Percentiles rank a stretch among this genome's conserved stretches.
phyloP scores from a whole-genome alignment of 805 yeast species.

The Yamadazyma sp. region DNA sequence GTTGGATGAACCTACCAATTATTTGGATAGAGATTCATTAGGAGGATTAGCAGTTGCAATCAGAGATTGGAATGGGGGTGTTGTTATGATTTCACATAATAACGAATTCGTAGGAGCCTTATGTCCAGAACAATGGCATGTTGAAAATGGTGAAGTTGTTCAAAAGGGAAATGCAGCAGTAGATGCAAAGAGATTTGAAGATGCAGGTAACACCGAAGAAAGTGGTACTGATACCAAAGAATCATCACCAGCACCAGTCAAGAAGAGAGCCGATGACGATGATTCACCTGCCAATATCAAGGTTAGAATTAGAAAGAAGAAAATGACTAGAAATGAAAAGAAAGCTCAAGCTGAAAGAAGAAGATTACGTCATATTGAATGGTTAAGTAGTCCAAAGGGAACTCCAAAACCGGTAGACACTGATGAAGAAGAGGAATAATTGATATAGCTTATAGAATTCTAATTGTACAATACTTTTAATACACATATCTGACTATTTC shows the following conservation, averaged over 20 bases:
- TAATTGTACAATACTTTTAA: background rate
- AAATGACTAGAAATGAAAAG: constrained; percentile 95
- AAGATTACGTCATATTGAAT: constrained; percentile 87
- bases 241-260: constrained; percentile 35
- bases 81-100: constrained; percentile 97
- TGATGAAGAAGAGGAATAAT: constrained; percentile 77
- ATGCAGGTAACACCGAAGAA: constrained; percentile 42
- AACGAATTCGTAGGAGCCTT: constrained; percentile 95
- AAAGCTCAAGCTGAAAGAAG: constrained; percentile 89
- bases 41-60: constrained; percentile 98
- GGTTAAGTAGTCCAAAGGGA: constrained; percentile 96
- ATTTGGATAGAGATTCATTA: constrained; percentile 94
- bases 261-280: constrained; percentile 59
- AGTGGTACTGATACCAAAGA: constrained; percentile 29
- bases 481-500: too few species aligned
- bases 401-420: constrained; percentile 94
- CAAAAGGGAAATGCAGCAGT: constrained; percentile 77
- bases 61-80: constrained; percentile 98
- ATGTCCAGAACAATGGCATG: constrained; percentile 98
- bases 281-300: constrained; percentile 96
- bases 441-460: too few species aligned
- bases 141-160: constrained; percentile 85
- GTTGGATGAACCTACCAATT: constrained; percentile 97
- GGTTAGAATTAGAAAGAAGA: constrained; percentile 90
- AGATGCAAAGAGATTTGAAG: constrained; percentile 79